Percentiles rank a stretch among this genome's conserved stretches.
phyloP scores from a whole-genome alignment of 225 moss, liverwort and hornwort species.

The Climacium dendroides region DNA sequence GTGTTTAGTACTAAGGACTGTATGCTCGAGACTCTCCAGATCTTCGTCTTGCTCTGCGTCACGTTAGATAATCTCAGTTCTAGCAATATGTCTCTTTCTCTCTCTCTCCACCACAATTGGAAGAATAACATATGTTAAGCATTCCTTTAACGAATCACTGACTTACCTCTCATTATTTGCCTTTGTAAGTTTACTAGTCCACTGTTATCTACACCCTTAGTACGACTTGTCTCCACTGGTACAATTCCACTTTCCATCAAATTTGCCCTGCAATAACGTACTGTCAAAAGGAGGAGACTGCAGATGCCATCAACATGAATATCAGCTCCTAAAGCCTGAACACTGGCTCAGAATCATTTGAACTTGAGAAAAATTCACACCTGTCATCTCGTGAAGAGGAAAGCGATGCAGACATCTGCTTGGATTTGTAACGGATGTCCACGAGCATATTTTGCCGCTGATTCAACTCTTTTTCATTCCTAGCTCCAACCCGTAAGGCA shows the following conservation, averaged over 20 bases:
- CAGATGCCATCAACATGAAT: not conserved
- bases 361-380: not conserved
- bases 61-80: not conserved
- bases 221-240: conserved; percentile 70
- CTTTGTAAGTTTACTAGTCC: conserved; percentile 76
- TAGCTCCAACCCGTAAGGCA: not conserved
- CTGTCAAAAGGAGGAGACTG: not conserved
- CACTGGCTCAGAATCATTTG: not conserved
- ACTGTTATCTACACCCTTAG: conserved; percentile 62
- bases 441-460: conserved; percentile 70
- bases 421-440: conserved; percentile 54
- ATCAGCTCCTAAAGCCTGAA: not conserved
- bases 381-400: conserved; percentile 54
- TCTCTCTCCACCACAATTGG: too few species aligned
- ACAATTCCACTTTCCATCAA: conserved; percentile 47
- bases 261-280: conserved; percentile 21
- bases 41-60: conserved; percentile 84
- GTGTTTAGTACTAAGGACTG: conserved; percentile 84
- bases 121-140: not conserved
- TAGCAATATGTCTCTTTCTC: too few species aligned
- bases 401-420: conserved; percentile 62
- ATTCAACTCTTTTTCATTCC: conserved; percentile 76
- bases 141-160: not conserved
- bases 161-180: conserved; percentile 43
- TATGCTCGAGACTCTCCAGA: conserved; percentile 76